Evolutionary conservation across 2,329 filamentous ascomycete genomes (phyloP).

Genomic region (Epichloe gansuensis): DNA sequence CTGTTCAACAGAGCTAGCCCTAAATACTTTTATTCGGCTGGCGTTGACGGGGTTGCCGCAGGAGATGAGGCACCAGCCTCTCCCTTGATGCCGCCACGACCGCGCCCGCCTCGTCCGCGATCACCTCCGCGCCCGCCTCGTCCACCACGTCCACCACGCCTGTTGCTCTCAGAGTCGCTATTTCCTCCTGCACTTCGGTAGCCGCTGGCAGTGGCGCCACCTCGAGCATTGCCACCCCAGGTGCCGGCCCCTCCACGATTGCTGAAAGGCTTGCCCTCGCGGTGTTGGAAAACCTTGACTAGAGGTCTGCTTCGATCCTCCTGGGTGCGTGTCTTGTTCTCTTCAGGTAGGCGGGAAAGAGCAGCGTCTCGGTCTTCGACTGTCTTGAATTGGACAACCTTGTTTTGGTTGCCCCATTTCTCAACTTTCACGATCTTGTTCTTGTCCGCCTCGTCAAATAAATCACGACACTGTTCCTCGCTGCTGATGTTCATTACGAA

Average conservation of each 20-base stretch:
- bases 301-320: slow-evolving; percentile 68
- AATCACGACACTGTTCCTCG: slow-evolving; percentile 68
- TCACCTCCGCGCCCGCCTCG: slow-evolving; percentile 46
- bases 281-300: slow-evolving; percentile 71
- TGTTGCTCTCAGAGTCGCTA: slow-evolving; percentile 49
- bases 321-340: slow-evolving; percentile 59
- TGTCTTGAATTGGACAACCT: slow-evolving; percentile 74
- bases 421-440: slow-evolving; percentile 67
- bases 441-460: slow-evolving; percentile 75
- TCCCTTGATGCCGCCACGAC: slow-evolving; percentile 45
- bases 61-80: slow-evolving; percentile 43
- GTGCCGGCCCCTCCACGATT: slow-evolving; percentile 53
- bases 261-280: slow-evolving; percentile 40
- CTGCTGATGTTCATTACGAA: slow-evolving; percentile 81
- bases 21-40: slow-evolving; percentile 17
- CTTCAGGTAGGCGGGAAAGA: slow-evolving; percentile 59
- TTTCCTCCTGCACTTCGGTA: slow-evolving; percentile 77
- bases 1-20: not conserved
- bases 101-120: slow-evolving; percentile 43
- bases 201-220: slow-evolving; percentile 49
- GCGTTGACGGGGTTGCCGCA: slow-evolving; percentile 37
- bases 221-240: slow-evolving; percentile 53
- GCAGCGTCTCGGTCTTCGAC: slow-evolving; percentile 69
- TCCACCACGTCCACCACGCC: slow-evolving; percentile 42
- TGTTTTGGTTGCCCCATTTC: slow-evolving; percentile 67